These are phyloP conservation scores for Mucor velutinosus DNA, from an alignment of 371 early-diverging fungal species.

Conservation along the genomic window DNA sequence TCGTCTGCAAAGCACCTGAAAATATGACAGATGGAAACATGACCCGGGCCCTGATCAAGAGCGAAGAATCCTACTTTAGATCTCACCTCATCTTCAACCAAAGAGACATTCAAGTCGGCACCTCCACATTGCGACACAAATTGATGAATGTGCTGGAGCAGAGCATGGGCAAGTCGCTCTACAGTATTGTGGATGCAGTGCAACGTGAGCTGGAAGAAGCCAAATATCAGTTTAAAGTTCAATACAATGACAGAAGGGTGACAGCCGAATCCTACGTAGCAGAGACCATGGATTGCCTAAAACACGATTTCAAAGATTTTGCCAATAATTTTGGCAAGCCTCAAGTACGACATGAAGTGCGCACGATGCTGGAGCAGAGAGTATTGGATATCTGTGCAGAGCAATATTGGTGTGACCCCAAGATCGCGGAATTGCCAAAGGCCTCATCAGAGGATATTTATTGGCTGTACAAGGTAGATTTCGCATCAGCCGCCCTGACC, in stretches of 20 bases:
- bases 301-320: constrained; percentile 92
- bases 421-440: constrained; percentile 68
- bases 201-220: constrained; percentile 93
- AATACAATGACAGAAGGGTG: constrained; percentile 93
- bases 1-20: constrained; percentile 82
- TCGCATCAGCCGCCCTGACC: constrained; percentile 84
- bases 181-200: constrained; percentile 85
- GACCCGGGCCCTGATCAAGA: constrained; percentile 67
- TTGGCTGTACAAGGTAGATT: constrained; percentile 85
- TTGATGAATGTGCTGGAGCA: constrained; percentile 90
- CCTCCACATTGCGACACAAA: constrained; percentile 76
- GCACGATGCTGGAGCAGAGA: constrained; percentile 85
- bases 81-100: constrained; percentile 64
- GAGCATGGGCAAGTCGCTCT: constrained; percentile 86
- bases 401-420: constrained; percentile 89
- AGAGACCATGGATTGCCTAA: constrained; percentile 90
- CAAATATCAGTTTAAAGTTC: constrained; percentile 96
- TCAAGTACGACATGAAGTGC: constrained; percentile 87
- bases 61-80: constrained; percentile 74
- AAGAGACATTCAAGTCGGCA: constrained; percentile 79
- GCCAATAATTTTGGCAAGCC: constrained; percentile 87
- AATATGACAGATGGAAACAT: constrained; percentile 47
- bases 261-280: constrained; percentile 95
- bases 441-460: constrained; percentile 60
- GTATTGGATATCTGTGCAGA: constrained; percentile 90